Conservation (phyloP, 192 early-diverging fungal species). For the Phycomyces nitens region DNA sequence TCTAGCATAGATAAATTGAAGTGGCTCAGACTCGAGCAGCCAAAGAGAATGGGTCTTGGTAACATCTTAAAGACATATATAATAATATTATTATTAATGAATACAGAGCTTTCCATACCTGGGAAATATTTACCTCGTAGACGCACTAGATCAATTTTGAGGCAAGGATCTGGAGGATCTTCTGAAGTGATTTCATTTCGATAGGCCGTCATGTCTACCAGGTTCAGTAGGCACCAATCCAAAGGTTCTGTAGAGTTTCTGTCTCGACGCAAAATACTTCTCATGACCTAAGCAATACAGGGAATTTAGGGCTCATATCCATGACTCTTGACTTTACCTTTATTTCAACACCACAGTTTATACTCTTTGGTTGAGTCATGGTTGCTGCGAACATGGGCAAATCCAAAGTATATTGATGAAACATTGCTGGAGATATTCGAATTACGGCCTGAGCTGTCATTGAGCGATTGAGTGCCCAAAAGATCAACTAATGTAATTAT, state of each 20-base stretch:
- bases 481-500: background rate
- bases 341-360: background rate
- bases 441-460: constrained; percentile 10
- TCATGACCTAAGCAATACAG: background rate
- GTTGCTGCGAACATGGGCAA: background rate
- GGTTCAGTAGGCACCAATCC: background rate
- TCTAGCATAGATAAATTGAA: background rate
- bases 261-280: background rate
- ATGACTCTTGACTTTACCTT: background rate
- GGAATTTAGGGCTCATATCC: too few species aligned
- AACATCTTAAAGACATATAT: background rate
- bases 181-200: background rate
- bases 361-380: background rate
- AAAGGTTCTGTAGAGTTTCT: background rate
- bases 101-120: too few species aligned
- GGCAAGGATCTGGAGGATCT: background rate
- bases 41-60: background rate
- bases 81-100: background rate
- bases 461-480: constrained; percentile 3
- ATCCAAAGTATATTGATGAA: background rate
- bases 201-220: background rate
- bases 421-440: constrained; percentile 6
- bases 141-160: background rate
- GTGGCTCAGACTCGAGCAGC: background rate
- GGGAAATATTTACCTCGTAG: background rate